These are phyloP conservation scores for Hymenoscyphus occultus DNA, from an alignment of 2,329 filamentous ascomycete species.

Conservation along the genomic window DNA sequence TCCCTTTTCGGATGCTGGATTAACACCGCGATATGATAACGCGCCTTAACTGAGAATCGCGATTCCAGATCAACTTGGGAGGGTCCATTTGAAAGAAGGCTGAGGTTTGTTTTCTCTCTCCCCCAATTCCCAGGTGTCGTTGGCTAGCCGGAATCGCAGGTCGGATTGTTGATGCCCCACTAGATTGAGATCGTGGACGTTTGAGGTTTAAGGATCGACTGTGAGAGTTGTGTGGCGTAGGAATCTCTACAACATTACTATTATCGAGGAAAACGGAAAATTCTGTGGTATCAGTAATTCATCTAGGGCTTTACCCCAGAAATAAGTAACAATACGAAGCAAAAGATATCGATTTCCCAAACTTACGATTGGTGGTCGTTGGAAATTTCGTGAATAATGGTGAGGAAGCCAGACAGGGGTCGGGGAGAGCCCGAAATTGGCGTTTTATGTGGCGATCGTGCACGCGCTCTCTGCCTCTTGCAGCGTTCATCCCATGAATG, in stretches of 20 bases:
- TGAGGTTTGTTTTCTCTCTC: no score
- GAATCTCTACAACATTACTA: no score
- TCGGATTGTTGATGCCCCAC: neutral
- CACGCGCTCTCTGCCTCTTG: neutral
- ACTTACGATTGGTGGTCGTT: neutral
- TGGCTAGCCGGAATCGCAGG: no score
- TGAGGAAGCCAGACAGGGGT: neutral
- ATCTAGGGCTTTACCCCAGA: neutral
- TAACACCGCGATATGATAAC: no score
- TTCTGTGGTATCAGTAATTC: no score
- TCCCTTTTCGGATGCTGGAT: no score
- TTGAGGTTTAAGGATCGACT: neutral
- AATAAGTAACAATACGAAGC: neutral
- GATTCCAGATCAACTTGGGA: no score
- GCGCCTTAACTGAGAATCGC: no score
- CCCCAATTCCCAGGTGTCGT: no score
- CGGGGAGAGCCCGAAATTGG: neutral
- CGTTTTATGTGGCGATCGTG: neutral
- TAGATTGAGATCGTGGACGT: neutral
- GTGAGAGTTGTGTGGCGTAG: neutral
- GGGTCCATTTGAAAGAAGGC: no score
- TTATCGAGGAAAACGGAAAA: no score
- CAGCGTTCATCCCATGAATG: neutral
- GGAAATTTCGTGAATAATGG: neutral
- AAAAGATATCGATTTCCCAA: neutral